Evolutionary conservation across 371 early-diverging fungal species (phyloP).

Genomic region (Mucor piriformis): DNA sequence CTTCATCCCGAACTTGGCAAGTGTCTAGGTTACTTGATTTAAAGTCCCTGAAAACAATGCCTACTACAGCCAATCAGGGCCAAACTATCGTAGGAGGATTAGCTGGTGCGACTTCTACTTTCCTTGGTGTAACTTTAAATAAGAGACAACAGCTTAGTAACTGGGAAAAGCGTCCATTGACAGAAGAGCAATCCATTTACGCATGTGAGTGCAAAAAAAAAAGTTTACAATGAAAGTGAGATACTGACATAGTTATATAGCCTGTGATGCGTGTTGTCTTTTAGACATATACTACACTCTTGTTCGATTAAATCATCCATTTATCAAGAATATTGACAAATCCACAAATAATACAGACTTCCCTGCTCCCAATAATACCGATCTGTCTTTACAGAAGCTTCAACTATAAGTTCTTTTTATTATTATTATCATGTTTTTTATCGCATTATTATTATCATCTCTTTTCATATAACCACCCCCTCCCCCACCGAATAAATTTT

Average conservation of each 20-base stretch:
- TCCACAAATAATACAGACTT: no score
- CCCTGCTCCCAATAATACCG: no score
- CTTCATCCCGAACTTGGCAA: conserved; percentile 33
- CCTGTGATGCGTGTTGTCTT: conserved; percentile 43
- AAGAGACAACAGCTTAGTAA: conserved; percentile 56
- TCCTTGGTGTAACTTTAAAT: conserved; percentile 34
- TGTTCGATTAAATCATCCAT: conserved; percentile 30
- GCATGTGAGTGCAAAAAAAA: conserved; percentile 5
- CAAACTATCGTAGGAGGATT: conserved; percentile 33
- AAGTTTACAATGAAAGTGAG: conserved; percentile 17
- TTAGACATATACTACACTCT: conserved; percentile 34
- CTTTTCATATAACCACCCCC: no score
- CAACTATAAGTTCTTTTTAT: no score
- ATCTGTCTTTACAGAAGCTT: no score
- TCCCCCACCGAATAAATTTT: no score
- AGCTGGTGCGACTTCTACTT: conserved; percentile 35
- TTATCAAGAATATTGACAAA: conserved; percentile 14
- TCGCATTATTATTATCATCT: no score
- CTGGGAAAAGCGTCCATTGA: conserved; percentile 52
- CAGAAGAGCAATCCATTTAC: conserved; percentile 39
- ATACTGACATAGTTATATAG: neutral
- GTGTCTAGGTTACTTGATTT: conserved; percentile 34
- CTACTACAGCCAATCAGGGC: conserved; percentile 5
- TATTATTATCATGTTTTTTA: no score
- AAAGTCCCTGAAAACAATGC: conserved; percentile 13